Base-by-base conservation (phyloP, 192 early-diverging fungal species). In the Oehlia diaphana region DNA sequence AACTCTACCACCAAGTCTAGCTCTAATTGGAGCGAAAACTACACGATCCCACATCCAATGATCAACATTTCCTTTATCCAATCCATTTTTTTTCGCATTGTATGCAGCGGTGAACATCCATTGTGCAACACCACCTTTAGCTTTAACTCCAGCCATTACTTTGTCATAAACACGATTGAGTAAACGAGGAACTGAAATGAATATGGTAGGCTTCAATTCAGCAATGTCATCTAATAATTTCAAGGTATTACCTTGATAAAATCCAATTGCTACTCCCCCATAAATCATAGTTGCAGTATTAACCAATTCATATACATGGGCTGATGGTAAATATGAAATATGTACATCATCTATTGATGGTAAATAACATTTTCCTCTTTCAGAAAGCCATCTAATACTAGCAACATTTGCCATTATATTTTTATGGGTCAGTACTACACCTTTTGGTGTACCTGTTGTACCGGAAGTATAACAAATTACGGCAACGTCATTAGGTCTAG, bases 381-480 rank as follows among this genome's bases (percentile, higher is more conserved):
- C 23, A 16, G 23, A 35, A 28, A 73, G 16, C 21, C 28, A 28
- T 19, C 9, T 61, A 7, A 61, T 16, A 61, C 50, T 35, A 8
- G 19, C 61, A 44, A 63, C 37, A 42, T 42, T 23, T 12, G 74
- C 42, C 37, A 74, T 81, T 35, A 91, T 83, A 82, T 95, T 96
- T 31, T 86, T 78, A 77, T 97, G 94, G 77, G 90, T 86, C 39
- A 96, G 83, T 39, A 99, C 85, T 13, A 88, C 95, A 63, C 85
- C 85, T 47, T 86, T 86, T 31, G 86, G 86, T 10, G 65, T 84
- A 28, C 83, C 86, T 1, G 84, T 88, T 64, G 77, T 86, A 82
- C 92, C 93, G 28, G 89, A 91, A 19, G 95, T 96, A 84, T 95
- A 96, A 68, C 94, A 96, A 63, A 99, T 95, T 33, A 92, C 93